These are phyloP conservation scores for Brettanomyces bruxellensis DNA, from an alignment of 805 yeast genomes.

Conservation along the genomic window DNA sequence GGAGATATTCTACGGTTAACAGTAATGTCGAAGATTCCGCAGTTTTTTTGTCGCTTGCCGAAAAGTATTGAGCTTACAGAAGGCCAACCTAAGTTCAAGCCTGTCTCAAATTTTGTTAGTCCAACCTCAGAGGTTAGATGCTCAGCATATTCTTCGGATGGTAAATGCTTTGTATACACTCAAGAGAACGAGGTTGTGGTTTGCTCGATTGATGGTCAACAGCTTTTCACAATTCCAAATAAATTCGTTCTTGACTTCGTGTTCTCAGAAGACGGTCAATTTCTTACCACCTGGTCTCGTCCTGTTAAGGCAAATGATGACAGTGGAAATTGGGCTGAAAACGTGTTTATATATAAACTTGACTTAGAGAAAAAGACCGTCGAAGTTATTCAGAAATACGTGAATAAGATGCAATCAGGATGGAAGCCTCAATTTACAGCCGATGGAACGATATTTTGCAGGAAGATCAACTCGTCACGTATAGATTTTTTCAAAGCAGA, in stretches of 20 bases:
- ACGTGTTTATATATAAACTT: conserved; percentile 69
- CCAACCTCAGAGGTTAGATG: conserved; percentile 44
- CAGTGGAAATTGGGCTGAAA: conserved; percentile 66
- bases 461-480: conserved; percentile 42
- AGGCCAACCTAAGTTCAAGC: conserved; percentile 33
- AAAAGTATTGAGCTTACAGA: conserved; percentile 44
- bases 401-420: conserved; percentile 75
- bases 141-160: conserved; percentile 60
- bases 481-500: conserved; percentile 56
- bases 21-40: conserved; percentile 14
- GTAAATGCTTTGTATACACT: conserved; percentile 62
- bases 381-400: conserved; percentile 37
- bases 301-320: conserved; percentile 57
- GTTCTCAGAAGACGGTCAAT: conserved; percentile 85
- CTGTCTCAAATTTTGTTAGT: conserved; percentile 20
- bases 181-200: conserved; percentile 54
- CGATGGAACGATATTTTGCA: conserved; percentile 67
- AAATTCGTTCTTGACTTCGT: conserved; percentile 70
- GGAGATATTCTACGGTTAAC: too few relatives aligned
- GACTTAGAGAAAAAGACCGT: conserved; percentile 11
- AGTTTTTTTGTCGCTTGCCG: conserved; percentile 41
- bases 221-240: conserved; percentile 40
- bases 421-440: conserved; percentile 90
- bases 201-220: conserved; percentile 42
- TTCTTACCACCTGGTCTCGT: conserved; percentile 81